Evolutionary conservation across 2,329 filamentous ascomycete genomes (phyloP).

Genomic region (Huntiella decipiens): DNA sequence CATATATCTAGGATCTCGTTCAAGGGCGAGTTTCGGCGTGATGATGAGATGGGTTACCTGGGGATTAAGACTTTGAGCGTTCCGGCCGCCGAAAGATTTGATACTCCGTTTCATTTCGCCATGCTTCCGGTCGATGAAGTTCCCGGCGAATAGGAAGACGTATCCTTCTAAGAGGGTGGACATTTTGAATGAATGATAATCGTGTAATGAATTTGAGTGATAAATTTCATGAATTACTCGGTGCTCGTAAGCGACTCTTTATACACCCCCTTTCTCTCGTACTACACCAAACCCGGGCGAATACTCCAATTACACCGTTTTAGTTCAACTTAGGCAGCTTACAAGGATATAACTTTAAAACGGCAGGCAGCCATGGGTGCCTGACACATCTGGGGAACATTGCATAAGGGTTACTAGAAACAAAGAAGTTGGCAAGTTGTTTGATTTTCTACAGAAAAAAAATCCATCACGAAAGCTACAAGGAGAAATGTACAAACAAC

Average conservation of each 20-base stretch:
- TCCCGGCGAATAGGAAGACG: conserved; percentile 15
- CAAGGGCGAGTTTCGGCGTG: conserved; percentile 32
- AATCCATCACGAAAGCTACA: too few species aligned
- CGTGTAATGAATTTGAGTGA: background rate
- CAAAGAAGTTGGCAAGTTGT: too few species aligned
- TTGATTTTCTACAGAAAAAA: too few species aligned
- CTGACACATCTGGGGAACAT: too few species aligned
- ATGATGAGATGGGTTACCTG: conserved; percentile 38
- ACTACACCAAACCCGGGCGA: too few species aligned
- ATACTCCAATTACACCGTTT: too few species aligned
- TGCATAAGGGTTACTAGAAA: too few species aligned
- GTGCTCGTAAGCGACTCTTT: background rate
- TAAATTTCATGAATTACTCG: background rate
- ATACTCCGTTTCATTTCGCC: conserved; percentile 27
- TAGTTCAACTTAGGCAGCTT: too few species aligned
- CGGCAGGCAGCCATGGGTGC: too few species aligned
- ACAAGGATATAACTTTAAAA: too few species aligned
- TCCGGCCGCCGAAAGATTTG: conserved; percentile 27
- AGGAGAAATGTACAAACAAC: background rate
- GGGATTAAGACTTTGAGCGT: conserved; percentile 28
- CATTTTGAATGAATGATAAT: background rate
- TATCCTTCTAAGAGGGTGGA: background rate
- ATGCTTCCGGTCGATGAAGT: conserved; percentile 35
- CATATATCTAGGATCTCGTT: conserved; percentile 30
- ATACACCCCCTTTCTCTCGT: too few species aligned